Conservation (phyloP, 2,329 filamentous ascomycete genomes). For the Scopulariopsis brevicaulis region DNA sequence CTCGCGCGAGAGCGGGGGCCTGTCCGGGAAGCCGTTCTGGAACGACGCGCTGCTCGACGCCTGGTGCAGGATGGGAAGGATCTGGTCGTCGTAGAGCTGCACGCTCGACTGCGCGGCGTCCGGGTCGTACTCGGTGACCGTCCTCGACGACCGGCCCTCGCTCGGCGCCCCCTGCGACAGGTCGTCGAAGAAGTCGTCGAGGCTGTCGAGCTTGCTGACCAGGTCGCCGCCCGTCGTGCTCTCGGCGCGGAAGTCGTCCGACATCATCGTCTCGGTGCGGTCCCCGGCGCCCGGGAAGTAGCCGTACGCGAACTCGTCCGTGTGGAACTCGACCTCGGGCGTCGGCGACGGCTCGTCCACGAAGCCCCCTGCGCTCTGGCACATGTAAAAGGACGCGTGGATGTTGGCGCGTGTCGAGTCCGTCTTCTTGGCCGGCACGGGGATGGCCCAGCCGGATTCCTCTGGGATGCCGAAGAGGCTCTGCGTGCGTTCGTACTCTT, state of each 20-base stretch:
- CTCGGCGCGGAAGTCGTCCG: constrained; percentile 65
- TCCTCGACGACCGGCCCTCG: constrained; percentile 46
- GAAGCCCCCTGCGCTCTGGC: constrained; percentile 54
- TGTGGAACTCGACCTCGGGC: constrained; percentile 84
- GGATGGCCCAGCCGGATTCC: constrained; percentile 91
- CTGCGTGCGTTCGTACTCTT: constrained; percentile 89
- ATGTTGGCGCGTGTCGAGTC: constrained; percentile 82
- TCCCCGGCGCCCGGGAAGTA: constrained; percentile 57
- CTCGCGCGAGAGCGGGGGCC: constrained; percentile 49
- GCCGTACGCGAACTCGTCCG: constrained; percentile 75
- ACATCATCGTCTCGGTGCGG: constrained; percentile 85
- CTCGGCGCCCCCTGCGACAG: constrained; percentile 44
- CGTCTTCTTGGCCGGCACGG: constrained; percentile 82
- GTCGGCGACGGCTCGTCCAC: constrained; percentile 53
- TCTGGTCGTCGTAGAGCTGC: constrained; percentile 85
- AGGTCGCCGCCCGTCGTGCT: constrained; percentile 66
- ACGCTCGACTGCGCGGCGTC: constrained; percentile 64
- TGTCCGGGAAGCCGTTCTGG: constrained; percentile 79
- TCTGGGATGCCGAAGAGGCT: constrained; percentile 96
- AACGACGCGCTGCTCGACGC: constrained; percentile 74
- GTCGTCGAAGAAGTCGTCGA: constrained; percentile 77
- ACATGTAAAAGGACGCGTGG: constrained; percentile 92
- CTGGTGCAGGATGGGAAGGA: constrained; percentile 78
- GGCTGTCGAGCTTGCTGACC: constrained; percentile 65
- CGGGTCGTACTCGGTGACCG: constrained; percentile 52